Evolutionary conservation across 805 yeast species (phyloP).

Genomic region (Barnettozyma populi): DNA sequence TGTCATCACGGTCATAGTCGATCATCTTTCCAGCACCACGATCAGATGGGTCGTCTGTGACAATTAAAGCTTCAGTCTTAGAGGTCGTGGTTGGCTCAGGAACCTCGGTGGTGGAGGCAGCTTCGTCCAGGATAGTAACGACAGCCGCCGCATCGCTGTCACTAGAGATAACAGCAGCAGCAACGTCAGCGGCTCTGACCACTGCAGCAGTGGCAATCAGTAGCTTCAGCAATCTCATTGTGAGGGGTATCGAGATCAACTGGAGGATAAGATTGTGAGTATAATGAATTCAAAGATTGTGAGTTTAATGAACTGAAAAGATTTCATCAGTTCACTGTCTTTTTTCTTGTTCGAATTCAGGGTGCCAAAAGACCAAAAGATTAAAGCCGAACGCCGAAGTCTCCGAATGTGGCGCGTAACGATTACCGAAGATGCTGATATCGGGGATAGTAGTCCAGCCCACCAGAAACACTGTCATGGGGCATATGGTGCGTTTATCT

Average conservation of each 20-base stretch:
- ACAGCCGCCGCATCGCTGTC: not conserved
- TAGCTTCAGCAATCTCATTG: constrained; percentile 1
- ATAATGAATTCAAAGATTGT: too few relatives aligned
- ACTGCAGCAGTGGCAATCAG: not conserved
- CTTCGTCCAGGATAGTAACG: not conserved
- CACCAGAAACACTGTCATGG: not conserved
- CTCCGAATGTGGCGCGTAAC: constrained; percentile 2
- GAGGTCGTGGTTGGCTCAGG: not conserved
- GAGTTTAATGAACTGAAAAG: not conserved
- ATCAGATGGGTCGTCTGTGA: constrained; percentile 1
- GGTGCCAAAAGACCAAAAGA: not conserved
- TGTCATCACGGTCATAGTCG: constrained; percentile 24
- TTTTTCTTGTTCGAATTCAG: not conserved
- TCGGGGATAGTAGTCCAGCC: not conserved
- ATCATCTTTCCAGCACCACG: constrained; percentile 13
- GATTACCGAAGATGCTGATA: not conserved
- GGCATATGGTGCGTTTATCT: not conserved
- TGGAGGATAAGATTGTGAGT: too few relatives aligned
- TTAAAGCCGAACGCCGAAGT: constrained; percentile 3
- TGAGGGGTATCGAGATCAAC: not conserved
- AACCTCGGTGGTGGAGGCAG: not conserved
- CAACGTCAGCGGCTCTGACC: constrained; percentile 1
- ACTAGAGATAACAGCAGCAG: not conserved
- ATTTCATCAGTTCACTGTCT: not conserved
- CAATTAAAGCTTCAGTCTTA: not conserved